Conservation (phyloP, 768 basidiomycete genomes). For the Tricholoma sp. region DNA sequence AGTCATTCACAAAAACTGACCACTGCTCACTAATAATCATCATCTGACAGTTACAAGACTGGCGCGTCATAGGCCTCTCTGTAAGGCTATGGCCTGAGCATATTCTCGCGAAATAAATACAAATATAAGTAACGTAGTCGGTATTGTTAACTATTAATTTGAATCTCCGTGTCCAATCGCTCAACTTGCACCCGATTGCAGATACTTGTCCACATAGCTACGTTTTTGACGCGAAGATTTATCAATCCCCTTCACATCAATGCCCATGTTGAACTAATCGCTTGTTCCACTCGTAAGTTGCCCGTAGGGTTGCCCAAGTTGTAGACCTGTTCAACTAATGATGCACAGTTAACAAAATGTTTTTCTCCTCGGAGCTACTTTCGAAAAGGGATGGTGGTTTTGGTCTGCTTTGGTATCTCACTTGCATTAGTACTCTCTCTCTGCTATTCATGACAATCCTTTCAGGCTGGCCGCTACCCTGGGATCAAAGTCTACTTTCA, state of each 20-base stretch:
- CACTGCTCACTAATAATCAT: background rate
- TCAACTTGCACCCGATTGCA: background rate
- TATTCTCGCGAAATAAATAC: background rate
- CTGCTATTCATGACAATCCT: slow-evolving; percentile 3
- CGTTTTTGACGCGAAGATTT: too few relatives aligned
- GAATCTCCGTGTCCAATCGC: background rate
- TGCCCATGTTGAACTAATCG: background rate
- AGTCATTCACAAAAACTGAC: slow-evolving; percentile 4
- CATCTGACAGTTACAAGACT: slow-evolving; percentile 1
- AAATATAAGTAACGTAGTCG: background rate
- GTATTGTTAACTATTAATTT: background rate
- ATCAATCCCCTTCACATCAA: background rate
- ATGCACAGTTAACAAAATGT: slow-evolving; percentile 45
- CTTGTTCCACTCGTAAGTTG: background rate
- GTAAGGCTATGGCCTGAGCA: background rate
- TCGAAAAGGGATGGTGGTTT: slow-evolving; percentile 82
- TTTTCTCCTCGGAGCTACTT: slow-evolving; percentile 80
- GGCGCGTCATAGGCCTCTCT: slow-evolving; percentile 5
- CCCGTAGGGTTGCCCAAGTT: background rate
- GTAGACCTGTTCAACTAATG: background rate
- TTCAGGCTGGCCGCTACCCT: slow-evolving; percentile 87
- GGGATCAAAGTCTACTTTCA: slow-evolving; percentile 83
- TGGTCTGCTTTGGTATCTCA: slow-evolving; percentile 75
- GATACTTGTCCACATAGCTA: too few relatives aligned
- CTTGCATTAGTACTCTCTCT: background rate